A percentile compares a stretch with the other conserved stretches of the same genome.
phyloP scores from a whole-genome alignment of 1,284 basidiomycete genomes.

The Earliella scabrosa region DNA sequence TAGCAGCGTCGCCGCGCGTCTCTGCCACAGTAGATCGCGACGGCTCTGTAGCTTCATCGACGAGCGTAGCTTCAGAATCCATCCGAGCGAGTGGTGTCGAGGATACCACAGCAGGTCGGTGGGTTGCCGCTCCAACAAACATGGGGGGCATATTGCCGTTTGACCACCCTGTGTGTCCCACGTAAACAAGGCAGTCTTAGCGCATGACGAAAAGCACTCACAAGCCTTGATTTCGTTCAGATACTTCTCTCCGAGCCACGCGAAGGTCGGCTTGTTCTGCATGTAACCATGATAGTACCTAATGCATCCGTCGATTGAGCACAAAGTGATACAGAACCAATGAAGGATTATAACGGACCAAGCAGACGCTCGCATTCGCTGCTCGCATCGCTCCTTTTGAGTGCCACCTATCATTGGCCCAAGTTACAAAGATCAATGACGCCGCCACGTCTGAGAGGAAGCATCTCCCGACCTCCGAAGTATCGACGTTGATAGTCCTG shows the following conservation, averaged over 20 bases:
- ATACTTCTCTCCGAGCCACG: conserved; percentile 27
- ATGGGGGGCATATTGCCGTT: conserved; percentile 22
- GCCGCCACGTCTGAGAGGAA: background rate
- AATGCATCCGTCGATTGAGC: background rate
- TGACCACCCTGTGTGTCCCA: conserved; percentile 11
- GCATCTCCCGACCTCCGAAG: conserved; percentile 26
- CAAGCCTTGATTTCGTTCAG: conserved; percentile 29
- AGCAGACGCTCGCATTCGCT: conserved; percentile 26
- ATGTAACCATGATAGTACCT: conserved; percentile 29
- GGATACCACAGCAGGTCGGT: background rate
- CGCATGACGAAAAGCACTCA: conserved; percentile 5
- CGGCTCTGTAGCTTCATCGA: background rate
- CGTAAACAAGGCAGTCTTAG: background rate
- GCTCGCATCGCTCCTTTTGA: background rate
- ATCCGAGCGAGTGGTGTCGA: conserved; percentile 2
- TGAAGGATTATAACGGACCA: conserved; percentile 17
- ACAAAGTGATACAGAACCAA: background rate
- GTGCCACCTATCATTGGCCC: conserved; percentile 16
- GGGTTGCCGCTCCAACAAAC: conserved; percentile 18
- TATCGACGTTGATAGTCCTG: conserved; percentile 16
- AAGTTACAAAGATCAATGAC: conserved; percentile 13
- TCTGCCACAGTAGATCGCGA: background rate
- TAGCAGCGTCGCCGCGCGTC: background rate
- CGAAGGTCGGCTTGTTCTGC: conserved; percentile 20
- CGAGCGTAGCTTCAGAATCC: conserved; percentile 12